Base-by-base conservation (phyloP, 768 basidiomycete species). In the Erythrobasidium yunnanense region DNA sequence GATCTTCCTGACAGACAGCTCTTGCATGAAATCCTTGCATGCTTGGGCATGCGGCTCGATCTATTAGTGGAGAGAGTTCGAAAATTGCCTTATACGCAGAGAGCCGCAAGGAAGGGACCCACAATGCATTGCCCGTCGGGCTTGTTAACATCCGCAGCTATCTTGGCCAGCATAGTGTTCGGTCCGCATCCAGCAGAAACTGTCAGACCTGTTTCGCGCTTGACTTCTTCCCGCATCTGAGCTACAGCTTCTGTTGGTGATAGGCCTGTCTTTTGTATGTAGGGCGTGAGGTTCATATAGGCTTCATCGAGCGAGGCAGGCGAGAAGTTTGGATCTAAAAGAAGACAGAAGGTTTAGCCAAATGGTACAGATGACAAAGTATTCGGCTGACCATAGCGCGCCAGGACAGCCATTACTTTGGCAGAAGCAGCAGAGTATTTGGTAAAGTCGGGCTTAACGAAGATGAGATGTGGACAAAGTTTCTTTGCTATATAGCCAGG, bases 141-240 rank as follows among this genome's bases (percentile, higher is more conserved):
- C 65, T 67, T 69, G 55, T 69, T 70, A 35, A 70, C 15, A 55
- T 70, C 72, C 20, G 73, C 70, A 4, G 67, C 68, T 58, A 88
- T 87, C 81, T 97, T 97, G 42, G 91, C 90, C 18, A 97, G 80
- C 86, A 91, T 90, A 84, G 87, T 87, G 77, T 92, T 97, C 0
- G 93, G 88, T 0, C 93, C 91, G 65, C 97, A 90, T 1, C 95
- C 95, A 30, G 91, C 92, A 70, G 88, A 91, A 56, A 88, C 90
- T 1, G 95, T 97, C 54, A 97, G 75, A 57, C 82, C 82, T 1
- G 92, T 96, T 76, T 87, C 87, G 18, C 79, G 79, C 60, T 84
- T 80, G 1, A 96, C 88, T 45, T 79, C 79, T 25, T 79, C 80
- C 23, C 95, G 74, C 78, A 99, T 86, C 68, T 86, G 80, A 55